These are phyloP conservation scores for Clarkia xantiana DNA, from an alignment of 345 rosid genomes.

Conservation along the genomic window DNA sequence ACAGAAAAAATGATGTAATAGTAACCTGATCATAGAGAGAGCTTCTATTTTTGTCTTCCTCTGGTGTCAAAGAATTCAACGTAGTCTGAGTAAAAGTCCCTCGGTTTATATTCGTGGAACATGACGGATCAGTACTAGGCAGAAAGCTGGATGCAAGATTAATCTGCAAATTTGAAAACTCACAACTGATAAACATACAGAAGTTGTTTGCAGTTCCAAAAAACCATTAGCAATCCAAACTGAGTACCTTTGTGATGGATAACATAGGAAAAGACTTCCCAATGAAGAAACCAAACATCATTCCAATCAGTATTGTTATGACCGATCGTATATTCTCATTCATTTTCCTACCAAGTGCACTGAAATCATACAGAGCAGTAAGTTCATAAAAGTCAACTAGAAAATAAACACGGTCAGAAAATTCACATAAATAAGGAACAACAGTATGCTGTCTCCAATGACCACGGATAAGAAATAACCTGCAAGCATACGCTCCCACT, in stretches of 20 bases:
- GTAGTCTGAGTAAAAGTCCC: conserved; percentile 25
- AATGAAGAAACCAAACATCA: conserved; percentile 59
- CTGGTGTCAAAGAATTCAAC: conserved; percentile 23
- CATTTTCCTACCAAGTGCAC: conserved; percentile 39
- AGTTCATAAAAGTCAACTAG: not conserved
- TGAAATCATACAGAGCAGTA: conserved; percentile 20
- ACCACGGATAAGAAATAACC: conserved; percentile 19
- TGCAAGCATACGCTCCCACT: conserved; percentile 21
- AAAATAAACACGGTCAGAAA: not conserved
- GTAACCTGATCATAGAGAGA: conserved; percentile 12
- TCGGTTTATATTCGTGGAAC: conserved; percentile 28
- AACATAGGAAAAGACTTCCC: conserved; percentile 69
- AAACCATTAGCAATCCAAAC: not conserved
- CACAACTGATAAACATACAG: conserved; percentile 1
- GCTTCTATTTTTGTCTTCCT: conserved; percentile 18
- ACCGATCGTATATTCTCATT: conserved; percentile 63
- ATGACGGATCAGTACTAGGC: conserved; percentile 27
- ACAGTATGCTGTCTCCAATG: not conserved
- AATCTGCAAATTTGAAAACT: conserved; percentile 32
- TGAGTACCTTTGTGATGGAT: conserved; percentile 51
- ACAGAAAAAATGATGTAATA: conserved; percentile 18
- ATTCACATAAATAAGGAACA: not conserved
- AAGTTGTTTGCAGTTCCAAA: not conserved
- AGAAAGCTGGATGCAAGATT: conserved; percentile 44
- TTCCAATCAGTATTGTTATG: conserved; percentile 48